Evolutionary conservation across 805 yeast species (phyloP), one percentile per base, ranked within the genome.

Genomic region (Saccharomycopsis olivae): DNA sequence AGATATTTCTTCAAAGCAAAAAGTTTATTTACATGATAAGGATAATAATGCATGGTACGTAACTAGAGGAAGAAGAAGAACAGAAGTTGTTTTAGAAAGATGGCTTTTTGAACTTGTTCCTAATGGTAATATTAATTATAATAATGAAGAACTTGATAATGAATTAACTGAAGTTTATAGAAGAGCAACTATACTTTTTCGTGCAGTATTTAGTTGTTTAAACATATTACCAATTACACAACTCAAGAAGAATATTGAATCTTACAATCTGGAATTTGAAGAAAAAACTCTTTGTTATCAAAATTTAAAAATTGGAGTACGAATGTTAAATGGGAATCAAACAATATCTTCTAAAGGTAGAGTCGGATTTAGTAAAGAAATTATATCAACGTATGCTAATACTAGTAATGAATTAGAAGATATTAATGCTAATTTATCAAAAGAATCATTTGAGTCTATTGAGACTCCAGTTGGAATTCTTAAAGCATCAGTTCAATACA

Each of bases 51-150:
- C 68, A 11, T 76, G 80, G 71, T 62, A 70, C 8, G 77, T 77
- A 10, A 64, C 79, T 8, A 73, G 68, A 43, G 80, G 79, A 11
- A 65, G 70, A 2, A 74, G 71, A 51, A 81, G 81, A 51, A 67
- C 74, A 14, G 97, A 89, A 57, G 73, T 92, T n/a, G 96, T 92
- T 2, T 61, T 92, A 42, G 98, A 92, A 54, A 69, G 98, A 44
- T 92, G 98, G 98, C 65, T 86, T 18, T 61, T 92, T 25, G 95
- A 88, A 56, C 71, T 88, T 45, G 46, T 56, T 33, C 32, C 38
- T n/a, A 15, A 8, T 9, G 6, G 9, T 9, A 36, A 17, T 10
- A 19, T 15, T 21, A 20, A 36, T 29, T 20, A 14, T 29, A 36
- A 36, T 15, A 25, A 15, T 25, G 44, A 59, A 3, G 66, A 65